phyloP scores from a whole-genome alignment of 257 asterid species.

The Ophiorrhiza pumila region DNA sequence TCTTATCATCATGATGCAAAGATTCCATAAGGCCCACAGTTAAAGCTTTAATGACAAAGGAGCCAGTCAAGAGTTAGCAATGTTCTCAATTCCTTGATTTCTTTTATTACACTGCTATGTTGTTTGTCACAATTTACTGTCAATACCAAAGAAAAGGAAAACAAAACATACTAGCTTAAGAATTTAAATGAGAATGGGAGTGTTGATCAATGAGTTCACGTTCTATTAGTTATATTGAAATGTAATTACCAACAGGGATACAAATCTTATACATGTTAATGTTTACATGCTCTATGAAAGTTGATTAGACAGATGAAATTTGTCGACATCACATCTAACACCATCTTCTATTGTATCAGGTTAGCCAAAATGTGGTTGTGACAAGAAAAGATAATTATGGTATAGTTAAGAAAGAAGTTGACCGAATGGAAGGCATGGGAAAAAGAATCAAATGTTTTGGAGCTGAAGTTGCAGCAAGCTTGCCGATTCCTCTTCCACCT shows the following conservation, averaged over 20 bases:
- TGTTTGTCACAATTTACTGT: no score
- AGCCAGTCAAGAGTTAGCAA: neutral
- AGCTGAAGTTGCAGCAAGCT: slow-evolving; percentile 30
- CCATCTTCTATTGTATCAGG: slow-evolving; percentile 24
- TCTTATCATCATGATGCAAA: no score
- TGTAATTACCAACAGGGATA: neutral
- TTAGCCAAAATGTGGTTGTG: slow-evolving; percentile 27
- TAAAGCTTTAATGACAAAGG: no score
- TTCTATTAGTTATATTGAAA: no score
- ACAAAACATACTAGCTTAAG: neutral
- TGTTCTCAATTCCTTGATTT: neutral
- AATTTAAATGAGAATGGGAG: no score
- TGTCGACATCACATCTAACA: no score
- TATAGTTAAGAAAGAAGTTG: slow-evolving; percentile 21
- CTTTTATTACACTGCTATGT: no score
- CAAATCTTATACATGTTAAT: no score
- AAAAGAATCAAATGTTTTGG: neutral
- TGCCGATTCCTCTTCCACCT: slow-evolving; percentile 51
- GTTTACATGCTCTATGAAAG: neutral
- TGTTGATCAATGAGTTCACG: neutral
- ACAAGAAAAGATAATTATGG: slow-evolving; percentile 27
- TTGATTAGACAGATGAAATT: neutral
- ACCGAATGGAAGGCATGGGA: slow-evolving; percentile 13
- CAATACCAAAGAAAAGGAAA: neutral
- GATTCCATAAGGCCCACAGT: neutral